These are phyloP conservation scores for Phytophthora lateralis DNA, from an alignment of 352 stramenopile genomes.

Conservation along the genomic window DNA sequence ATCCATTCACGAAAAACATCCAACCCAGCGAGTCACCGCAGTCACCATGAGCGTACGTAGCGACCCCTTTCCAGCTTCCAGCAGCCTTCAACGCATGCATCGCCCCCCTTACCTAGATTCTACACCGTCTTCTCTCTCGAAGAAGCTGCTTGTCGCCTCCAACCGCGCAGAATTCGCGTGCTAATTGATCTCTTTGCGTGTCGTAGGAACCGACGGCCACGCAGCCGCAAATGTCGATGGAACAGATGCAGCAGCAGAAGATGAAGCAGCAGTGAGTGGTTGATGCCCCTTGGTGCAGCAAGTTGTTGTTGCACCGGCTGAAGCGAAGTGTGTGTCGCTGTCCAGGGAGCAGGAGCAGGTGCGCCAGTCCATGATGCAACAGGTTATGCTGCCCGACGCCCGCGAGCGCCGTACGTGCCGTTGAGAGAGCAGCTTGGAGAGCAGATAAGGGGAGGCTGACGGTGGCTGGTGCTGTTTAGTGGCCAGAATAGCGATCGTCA, in stretches of 20 bases:
- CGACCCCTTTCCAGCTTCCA: neutral
- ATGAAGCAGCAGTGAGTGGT: constrained; percentile 77
- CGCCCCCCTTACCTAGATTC: neutral
- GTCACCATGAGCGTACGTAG: constrained; percentile 36
- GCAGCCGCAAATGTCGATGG: constrained; percentile 64
- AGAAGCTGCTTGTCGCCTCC: neutral
- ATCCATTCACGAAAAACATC: constrained; percentile 4
- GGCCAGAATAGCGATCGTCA: constrained; percentile 88
- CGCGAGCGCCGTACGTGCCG: constrained; percentile 74
- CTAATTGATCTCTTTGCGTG: neutral
- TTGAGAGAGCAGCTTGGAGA: neutral
- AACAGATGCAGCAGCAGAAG: constrained; percentile 87
- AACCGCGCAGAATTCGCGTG: neutral
- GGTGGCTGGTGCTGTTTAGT: constrained; percentile 41
- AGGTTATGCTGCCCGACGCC: constrained; percentile 80
- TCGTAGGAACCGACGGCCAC: constrained; percentile 13
- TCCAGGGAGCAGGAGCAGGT: constrained; percentile 79
- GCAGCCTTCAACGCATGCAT: neutral
- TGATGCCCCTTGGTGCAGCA: no score
- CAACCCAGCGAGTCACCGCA: neutral
- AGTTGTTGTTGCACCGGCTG: no score
- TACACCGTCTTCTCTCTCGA: neutral
- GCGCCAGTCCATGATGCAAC: constrained; percentile 74
- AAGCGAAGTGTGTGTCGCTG: neutral
- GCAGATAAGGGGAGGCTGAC: neutral